Conservation (phyloP, 768 basidiomycete species). For the Termitomyces sp. region DNA sequence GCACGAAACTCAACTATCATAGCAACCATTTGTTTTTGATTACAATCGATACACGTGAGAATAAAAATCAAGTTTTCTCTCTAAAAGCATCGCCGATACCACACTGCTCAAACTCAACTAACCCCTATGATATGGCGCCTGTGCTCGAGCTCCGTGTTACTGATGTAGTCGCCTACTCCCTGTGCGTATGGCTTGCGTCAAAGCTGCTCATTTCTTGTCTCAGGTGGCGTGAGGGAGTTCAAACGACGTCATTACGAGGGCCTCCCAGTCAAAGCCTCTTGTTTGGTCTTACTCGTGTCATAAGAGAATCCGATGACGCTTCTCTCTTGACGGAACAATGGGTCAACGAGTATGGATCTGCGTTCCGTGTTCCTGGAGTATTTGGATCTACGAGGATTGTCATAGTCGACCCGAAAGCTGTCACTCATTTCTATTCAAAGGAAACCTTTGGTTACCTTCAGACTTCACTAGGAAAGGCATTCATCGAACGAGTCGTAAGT, state of each 20-base stretch:
- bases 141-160: constrained; percentile 3
- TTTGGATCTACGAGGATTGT: constrained; percentile 33
- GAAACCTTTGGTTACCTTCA: constrained; percentile 50
- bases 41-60: background rate
- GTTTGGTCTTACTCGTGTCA: constrained; percentile 33
- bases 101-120: background rate
- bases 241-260: constrained; percentile 35
- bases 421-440: constrained; percentile 45
- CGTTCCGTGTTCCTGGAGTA: constrained; percentile 34
- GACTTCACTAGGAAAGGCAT: constrained; percentile 26
- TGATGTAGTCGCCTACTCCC: constrained; percentile 6
- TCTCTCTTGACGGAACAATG: constrained; percentile 40
- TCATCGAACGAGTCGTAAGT: constrained; percentile 38
- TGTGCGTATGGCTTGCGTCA: constrained; percentile 1
- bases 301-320: constrained; percentile 25
- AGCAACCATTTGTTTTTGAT: too few species aligned
- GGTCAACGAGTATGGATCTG: constrained; percentile 45
- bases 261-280: constrained; percentile 39
- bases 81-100: background rate
- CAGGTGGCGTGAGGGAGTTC: background rate
- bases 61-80: background rate
- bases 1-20: too few species aligned
- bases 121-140: background rate
- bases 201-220: constrained; percentile 1
- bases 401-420: constrained; percentile 47